Evolutionary conservation across 2,329 filamentous ascomycete genomes (phyloP).

Genomic region (Claviceps quebecensis): DNA sequence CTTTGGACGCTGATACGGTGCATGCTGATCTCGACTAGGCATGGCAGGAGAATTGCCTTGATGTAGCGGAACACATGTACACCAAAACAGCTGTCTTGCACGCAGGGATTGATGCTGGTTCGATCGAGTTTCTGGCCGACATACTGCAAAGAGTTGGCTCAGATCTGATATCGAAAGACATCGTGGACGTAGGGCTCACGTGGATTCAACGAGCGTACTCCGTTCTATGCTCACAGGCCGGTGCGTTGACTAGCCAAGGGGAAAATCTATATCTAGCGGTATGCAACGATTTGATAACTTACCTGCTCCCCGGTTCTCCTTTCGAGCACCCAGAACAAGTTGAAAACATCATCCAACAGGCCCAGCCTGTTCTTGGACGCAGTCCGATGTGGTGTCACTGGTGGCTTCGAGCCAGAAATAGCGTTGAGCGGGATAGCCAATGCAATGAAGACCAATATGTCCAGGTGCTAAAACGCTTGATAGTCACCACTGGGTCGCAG

Average conservation of each 20-base stretch:
- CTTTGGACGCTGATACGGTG: too few species aligned
- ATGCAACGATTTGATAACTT: constrained; percentile 47
- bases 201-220: constrained; percentile 63
- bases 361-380: constrained; percentile 50
- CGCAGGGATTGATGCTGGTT: constrained; percentile 28
- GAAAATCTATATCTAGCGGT: constrained; percentile 52
- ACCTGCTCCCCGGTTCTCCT: constrained; percentile 33
- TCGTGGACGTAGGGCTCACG: constrained; percentile 42
- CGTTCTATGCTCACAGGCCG: constrained; percentile 38
- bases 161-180: constrained; percentile 34
- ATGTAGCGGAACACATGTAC: constrained; percentile 70
- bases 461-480: constrained; percentile 45
- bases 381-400: constrained; percentile 53
- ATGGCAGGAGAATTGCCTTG: constrained; percentile 58
- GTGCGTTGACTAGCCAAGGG: constrained; percentile 42
- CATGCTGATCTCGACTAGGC: constrained; percentile 33
- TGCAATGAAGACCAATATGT: constrained; percentile 27
- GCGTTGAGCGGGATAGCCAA: constrained; percentile 26
- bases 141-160: constrained; percentile 61
- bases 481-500: constrained; percentile 43
- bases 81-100: constrained; percentile 35
- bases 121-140: constrained; percentile 50
- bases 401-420: constrained; percentile 48
- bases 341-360: constrained; percentile 38
- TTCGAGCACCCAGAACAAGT: constrained; percentile 35